A percentile compares a stretch with the other conserved stretches of the same genome.
Evolutionary conservation across 805 yeast species (phyloP).

Genomic region (Candida taoyuanica): DNA sequence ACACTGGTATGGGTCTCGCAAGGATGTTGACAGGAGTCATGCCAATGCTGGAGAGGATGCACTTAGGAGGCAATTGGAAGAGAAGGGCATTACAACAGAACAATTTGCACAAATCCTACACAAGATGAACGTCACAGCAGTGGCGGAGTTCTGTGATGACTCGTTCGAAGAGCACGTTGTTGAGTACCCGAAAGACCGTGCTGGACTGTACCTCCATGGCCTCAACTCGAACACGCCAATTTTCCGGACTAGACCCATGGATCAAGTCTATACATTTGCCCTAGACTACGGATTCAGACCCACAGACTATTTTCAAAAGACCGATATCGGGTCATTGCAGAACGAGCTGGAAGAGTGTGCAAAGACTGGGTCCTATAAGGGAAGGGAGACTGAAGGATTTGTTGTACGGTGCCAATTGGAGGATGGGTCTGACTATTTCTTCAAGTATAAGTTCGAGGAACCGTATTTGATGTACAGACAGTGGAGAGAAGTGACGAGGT

Average conservation of each 20-base stretch:
- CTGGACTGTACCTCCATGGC: conserved; percentile 92
- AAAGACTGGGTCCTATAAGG: conserved; percentile 64
- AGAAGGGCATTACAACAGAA: conserved; percentile 33
- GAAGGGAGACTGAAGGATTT: conserved; percentile 85
- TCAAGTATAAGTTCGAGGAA: conserved; percentile 92
- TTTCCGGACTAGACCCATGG: conserved; percentile 64
- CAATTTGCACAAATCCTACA: conserved; percentile 56
- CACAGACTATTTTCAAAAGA: conserved; percentile 44
- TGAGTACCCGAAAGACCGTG: conserved; percentile 55
- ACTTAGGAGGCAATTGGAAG: conserved; percentile 48
- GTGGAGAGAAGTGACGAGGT: conserved; percentile 81
- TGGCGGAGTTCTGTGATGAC: conserved; percentile 91
- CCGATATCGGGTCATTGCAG: conserved; percentile 38
- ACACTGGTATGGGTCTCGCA: conserved; percentile 73
- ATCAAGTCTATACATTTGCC: conserved; percentile 57
- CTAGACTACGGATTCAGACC: conserved; percentile 61
- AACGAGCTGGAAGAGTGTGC: conserved; percentile 52
- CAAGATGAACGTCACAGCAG: conserved; percentile 65
- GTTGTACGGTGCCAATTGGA: conserved; percentile 63
- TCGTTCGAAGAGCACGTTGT: conserved; percentile 89
- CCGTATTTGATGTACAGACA: conserved; percentile 90
- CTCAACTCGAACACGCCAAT: conserved; percentile 60
- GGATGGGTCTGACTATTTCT: conserved; percentile 52
- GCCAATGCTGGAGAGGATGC: conserved; percentile 66
- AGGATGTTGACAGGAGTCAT: conserved; percentile 57